These are phyloP conservation scores for Huntiella omanensis DNA, from an alignment of 2,329 filamentous ascomycete species.

Conservation along the genomic window DNA sequence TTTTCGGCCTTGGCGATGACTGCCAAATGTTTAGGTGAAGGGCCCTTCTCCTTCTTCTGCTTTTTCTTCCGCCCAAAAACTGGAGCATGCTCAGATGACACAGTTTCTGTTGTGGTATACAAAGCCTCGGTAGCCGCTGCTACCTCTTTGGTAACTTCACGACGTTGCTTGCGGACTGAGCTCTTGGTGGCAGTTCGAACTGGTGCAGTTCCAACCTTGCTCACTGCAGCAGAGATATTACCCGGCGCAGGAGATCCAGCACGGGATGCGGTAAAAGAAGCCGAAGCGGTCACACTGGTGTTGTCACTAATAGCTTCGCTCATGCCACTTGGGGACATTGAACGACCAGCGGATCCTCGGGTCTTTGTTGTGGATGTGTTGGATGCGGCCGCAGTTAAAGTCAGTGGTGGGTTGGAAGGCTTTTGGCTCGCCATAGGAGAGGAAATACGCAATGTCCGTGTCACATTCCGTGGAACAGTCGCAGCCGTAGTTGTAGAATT, in stretches of 20 bases:
- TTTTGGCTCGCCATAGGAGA: too few species aligned
- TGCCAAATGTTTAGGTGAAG: conserved; percentile 13
- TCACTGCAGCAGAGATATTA: neutral
- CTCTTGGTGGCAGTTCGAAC: conserved; percentile 56
- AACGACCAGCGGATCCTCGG: neutral
- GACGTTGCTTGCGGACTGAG: conserved; percentile 58
- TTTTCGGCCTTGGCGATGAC: neutral
- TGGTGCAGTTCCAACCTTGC: conserved; percentile 48
- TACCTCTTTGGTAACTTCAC: conserved; percentile 42
- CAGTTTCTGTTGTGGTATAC: conserved; percentile 23
- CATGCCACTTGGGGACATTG: conserved; percentile 24
- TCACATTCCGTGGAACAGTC: neutral
- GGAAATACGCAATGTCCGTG: too few species aligned
- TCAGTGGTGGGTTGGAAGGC: neutral
- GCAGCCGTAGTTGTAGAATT: conserved; percentile 1
- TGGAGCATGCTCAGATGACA: conserved; percentile 38
- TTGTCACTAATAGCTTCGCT: conserved; percentile 64
- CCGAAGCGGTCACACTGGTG: conserved; percentile 48
- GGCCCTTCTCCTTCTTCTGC: conserved; percentile 53
- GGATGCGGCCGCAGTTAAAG: neutral
- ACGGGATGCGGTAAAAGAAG: conserved; percentile 47
- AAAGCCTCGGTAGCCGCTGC: conserved; percentile 34
- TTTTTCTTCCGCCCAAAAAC: conserved; percentile 72
- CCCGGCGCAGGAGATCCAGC: conserved; percentile 49
- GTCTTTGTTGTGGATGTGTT: neutral